Conservation (phyloP, 2,329 filamentous ascomycete species). For the Cladophialophora carrionii region DNA sequence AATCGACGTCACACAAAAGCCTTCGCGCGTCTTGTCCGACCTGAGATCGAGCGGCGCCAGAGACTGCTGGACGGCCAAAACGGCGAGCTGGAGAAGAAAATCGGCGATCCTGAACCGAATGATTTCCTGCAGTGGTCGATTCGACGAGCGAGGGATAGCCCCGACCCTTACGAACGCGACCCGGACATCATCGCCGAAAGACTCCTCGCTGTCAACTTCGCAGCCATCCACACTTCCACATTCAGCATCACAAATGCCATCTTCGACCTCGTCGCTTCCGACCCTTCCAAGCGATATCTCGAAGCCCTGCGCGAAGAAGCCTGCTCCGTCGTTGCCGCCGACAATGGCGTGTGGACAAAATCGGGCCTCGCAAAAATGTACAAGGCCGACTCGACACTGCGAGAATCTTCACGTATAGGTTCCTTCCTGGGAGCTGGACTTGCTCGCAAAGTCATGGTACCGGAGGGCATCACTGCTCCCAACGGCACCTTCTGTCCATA, state of each 20-base stretch:
- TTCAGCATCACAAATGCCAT: conserved; percentile 41
- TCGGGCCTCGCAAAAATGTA: conserved; percentile 44
- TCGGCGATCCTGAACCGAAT: conserved; percentile 50
- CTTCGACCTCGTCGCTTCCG: conserved; percentile 40
- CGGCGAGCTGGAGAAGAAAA: conserved; percentile 49
- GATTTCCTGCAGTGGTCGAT: conserved; percentile 64
- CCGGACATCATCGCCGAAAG: conserved; percentile 56
- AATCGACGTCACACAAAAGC: conserved; percentile 55
- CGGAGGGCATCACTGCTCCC: conserved; percentile 38
- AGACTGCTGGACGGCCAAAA: conserved; percentile 51
- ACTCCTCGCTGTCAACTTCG: conserved; percentile 55
- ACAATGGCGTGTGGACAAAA: conserved; percentile 45
- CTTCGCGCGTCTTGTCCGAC: conserved; percentile 50
- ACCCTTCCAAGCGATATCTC: conserved; percentile 34
- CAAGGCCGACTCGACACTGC: conserved; percentile 50
- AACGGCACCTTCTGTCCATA: conserved; percentile 54
- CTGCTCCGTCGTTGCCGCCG: conserved; percentile 35
- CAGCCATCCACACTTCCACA: conserved; percentile 42
- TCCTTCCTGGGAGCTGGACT: conserved; percentile 45
- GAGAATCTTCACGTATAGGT: conserved; percentile 50
- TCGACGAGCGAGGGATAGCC: conserved; percentile 54
- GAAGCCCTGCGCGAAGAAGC: conserved; percentile 46
- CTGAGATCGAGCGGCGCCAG: conserved; percentile 57
- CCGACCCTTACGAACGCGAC: conserved; percentile 49
- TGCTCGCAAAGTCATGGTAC: conserved; percentile 37